These are phyloP conservation scores for Pythium plurisporium DNA, from an alignment of 352 stramenopile species.

Conservation along the genomic window DNA sequence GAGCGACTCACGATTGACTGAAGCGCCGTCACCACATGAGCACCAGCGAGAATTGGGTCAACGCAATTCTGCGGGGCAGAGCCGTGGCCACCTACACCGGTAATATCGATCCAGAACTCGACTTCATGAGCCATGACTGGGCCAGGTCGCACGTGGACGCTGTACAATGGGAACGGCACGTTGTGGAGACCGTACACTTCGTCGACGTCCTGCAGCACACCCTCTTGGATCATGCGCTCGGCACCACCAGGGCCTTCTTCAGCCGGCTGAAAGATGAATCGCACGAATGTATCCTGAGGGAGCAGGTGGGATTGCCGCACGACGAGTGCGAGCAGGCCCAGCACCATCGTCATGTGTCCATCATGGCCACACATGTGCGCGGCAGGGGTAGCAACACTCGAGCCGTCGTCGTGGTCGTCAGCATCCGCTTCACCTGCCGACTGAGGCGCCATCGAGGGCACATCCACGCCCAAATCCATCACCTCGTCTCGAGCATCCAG, in stretches of 20 bases:
- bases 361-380: constrained; percentile 96
- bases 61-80: constrained; percentile 89
- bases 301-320: constrained; percentile 66
- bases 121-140: constrained; percentile 91
- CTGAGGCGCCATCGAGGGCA: constrained; percentile 19
- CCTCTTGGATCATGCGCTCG: constrained; percentile 92
- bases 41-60: constrained; percentile 90
- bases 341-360: constrained; percentile 92
- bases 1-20: constrained; percentile 92
- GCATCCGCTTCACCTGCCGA: constrained; percentile 38
- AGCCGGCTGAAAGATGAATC: constrained; percentile 95
- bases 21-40: constrained; percentile 88
- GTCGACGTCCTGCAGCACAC: constrained; percentile 79
- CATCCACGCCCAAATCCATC: constrained; percentile 16
- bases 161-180: constrained; percentile 85
- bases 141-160: constrained; percentile 83
- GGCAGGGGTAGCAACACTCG: constrained; percentile 20
- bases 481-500: too few relatives aligned
- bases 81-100: constrained; percentile 92
- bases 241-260: constrained; percentile 91
- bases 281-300: constrained; percentile 73
- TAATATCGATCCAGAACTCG: constrained; percentile 90
- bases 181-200: constrained; percentile 94
- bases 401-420: constrained; percentile 29
- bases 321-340: constrained; percentile 86